Evolutionary conservation across 176 grass and related monocot genomes (phyloP).

Genomic region (Zea mays): Zm-B73-REFERENCE-NAM-5.0 NC_050100.1:19630001-19630500

Average conservation of each 20-base stretch:
- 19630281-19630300: constrained; percentile 35
- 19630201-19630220: constrained; percentile 29
- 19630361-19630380: constrained; percentile 32
- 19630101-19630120: constrained; percentile 35
- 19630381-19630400: constrained; percentile 31
- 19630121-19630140: too few relatives aligned
- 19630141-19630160: constrained; percentile 36
- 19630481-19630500: too few relatives aligned
- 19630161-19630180: constrained; percentile 38
- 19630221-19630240: constrained; percentile 32
- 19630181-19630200: constrained; percentile 39
- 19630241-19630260: constrained; percentile 26
- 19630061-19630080: constrained; percentile 44
- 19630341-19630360: constrained; percentile 36
- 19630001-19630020: constrained; percentile 25
- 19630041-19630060: constrained; percentile 50
- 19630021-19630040: constrained; percentile 41
- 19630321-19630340: constrained; percentile 17
- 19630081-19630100: constrained; percentile 45
- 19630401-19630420: constrained; percentile 42
- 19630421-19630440: constrained; percentile 32
- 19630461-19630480: too few relatives aligned
- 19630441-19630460: constrained; percentile 5
- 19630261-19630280: constrained; percentile 41
- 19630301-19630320: constrained; percentile 44